Conservation (phyloP, 2,329 filamentous ascomycete genomes). For the Colletotrichum godetiae region DNA sequence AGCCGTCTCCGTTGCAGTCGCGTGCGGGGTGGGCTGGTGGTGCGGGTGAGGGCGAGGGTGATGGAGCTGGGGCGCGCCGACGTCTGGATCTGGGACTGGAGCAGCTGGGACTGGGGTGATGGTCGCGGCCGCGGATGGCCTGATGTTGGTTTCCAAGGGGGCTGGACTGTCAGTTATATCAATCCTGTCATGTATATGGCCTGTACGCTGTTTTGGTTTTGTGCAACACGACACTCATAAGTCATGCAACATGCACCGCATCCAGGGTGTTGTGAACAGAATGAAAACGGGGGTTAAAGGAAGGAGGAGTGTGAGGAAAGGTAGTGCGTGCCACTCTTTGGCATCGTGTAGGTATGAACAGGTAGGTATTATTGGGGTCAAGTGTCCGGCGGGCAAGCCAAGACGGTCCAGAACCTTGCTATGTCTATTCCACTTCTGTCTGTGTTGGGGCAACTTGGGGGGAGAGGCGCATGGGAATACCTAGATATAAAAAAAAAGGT, state of each 20-base stretch:
- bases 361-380: not conserved
- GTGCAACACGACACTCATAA: constrained; percentile 10
- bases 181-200: constrained; percentile 16
- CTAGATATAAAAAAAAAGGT: not conserved
- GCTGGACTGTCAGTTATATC: constrained; percentile 32
- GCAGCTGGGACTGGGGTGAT: constrained; percentile 18
- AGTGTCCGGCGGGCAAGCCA: constrained; percentile 7
- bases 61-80: constrained; percentile 25
- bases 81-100: constrained; percentile 21
- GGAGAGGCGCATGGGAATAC: not conserved
- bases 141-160: constrained; percentile 31
- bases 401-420: constrained; percentile 27
- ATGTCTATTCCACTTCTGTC: not conserved
- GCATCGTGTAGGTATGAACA: constrained; percentile 20
- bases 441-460: not conserved
- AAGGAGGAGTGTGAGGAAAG: not conserved
- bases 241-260: constrained; percentile 17
- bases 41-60: constrained; percentile 4
- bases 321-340: constrained; percentile 18
- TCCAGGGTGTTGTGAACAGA: constrained; percentile 9
- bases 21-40: constrained; percentile 33
- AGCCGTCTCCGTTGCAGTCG: constrained; percentile 11
- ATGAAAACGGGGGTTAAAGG: not conserved
- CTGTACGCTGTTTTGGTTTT: not conserved
- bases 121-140: constrained; percentile 32